Base-by-base conservation (phyloP, 371 early-diverging fungal genomes). In the Nematocida sp. region DNA sequence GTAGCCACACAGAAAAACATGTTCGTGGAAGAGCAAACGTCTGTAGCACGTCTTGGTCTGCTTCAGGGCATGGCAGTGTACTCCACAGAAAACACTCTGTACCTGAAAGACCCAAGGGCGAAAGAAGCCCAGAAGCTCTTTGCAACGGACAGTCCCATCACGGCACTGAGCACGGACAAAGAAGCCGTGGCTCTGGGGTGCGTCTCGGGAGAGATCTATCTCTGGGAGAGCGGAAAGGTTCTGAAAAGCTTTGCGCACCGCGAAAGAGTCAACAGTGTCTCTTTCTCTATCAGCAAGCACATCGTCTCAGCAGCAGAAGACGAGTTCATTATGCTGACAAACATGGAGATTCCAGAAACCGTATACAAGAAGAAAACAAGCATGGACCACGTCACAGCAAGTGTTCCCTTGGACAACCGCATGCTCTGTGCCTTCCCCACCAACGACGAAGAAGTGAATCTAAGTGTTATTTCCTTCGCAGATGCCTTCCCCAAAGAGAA, bases 271-370 rank as follows among this genome's bases (percentile, higher is more conserved):
- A 60, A 60, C 49, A 60, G 32, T 31, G 3, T 70, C 2, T 3
- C 5, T 19, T 17, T 37, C 7, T 29, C 38, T 2, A 46, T 19
- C 25, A 48, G 60, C 48, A 70, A 56, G 32, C 60, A 70, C 46
- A 40, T 70, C 40, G 23, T 38, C 8, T 36, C 38, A 29, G 32
- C 60, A 0, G 57, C 74, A 5, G 5, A 4, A 2, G 74, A 70
- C 36, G 74, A 70, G 49, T 27, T 60, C 17, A 25, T 70, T n/a
- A 29, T 32, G 5, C 62, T 70, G 13, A 58, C 31, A 13, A 60
- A 70, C 37, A 58, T 31, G 29, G n/a, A 50, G 34, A 57, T 58
- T 29, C 34, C 25, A 11, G 74, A 70, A 34, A 43, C 46, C 23
- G 32, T 70, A 17, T 31, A 45, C 13, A 58, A 38, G 49, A 70